Conservation (phyloP, 257 asterid species). For the Leptodermis oblonga region DNA sequence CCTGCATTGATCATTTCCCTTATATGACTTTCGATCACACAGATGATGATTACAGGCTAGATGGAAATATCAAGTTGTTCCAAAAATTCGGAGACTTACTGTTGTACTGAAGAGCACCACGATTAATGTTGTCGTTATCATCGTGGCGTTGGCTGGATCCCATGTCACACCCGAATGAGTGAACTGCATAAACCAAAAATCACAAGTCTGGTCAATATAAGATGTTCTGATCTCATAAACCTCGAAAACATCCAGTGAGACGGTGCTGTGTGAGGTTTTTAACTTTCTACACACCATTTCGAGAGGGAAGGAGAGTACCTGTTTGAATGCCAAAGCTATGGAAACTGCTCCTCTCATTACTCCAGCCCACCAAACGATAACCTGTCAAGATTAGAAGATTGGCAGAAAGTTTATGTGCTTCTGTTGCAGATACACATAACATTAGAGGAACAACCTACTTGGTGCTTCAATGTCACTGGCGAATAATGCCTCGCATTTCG, state of each 20-base stretch:
- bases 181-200: slow-evolving; percentile 40
- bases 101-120: slow-evolving; percentile 76
- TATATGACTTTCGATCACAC: neutral
- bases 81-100: slow-evolving; percentile 40
- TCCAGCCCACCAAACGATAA: slow-evolving; percentile 98
- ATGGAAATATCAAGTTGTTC: too few relatives aligned
- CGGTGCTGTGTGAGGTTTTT: too few relatives aligned
- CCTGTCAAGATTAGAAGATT: slow-evolving; percentile 27
- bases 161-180: slow-evolving; percentile 67
- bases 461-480: slow-evolving; percentile 57
- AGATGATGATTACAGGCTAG: neutral
- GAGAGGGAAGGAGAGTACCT: slow-evolving; percentile 37
- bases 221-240: neutral
- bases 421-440: neutral
- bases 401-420: neutral
- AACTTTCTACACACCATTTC: neutral
- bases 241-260: neutral
- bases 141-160: slow-evolving; percentile 59
- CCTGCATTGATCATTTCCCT: slow-evolving; percentile 36
- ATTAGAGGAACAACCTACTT: slow-evolving; percentile 35
- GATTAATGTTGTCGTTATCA: slow-evolving; percentile 63
- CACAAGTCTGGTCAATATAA: neutral
- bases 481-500: slow-evolving; percentile 49
- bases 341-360: slow-evolving; percentile 98
- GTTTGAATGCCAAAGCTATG: slow-evolving; percentile 90